These are phyloP conservation scores for Francoa sonchifolia DNA, from an alignment of 441 rosid species.

Conservation along the genomic window DNA sequence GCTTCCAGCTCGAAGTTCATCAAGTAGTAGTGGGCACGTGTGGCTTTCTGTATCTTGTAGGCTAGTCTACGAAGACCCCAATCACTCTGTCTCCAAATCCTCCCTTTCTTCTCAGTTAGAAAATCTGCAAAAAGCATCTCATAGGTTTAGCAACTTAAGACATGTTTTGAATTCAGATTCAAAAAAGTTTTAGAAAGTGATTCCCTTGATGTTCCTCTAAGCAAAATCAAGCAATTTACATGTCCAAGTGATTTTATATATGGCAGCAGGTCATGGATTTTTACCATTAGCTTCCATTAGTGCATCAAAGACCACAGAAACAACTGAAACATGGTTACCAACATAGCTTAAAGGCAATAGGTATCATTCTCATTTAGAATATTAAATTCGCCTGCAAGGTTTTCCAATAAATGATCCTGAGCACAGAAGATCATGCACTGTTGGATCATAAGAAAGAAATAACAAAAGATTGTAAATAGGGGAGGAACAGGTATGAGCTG, in stretches of 20 bases:
- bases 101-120: conserved; percentile 69
- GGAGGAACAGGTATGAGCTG: too few relatives aligned
- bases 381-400: too few relatives aligned
- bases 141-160: not conserved
- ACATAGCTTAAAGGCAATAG: too few relatives aligned
- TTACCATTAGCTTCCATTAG: not conserved
- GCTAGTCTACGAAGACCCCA: conserved; percentile 90
- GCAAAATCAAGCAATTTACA: conserved; percentile 1
- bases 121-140: conserved; percentile 36
- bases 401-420: too few relatives aligned
- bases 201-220: not conserved
- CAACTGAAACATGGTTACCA: too few relatives aligned
- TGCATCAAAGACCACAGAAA: not conserved
- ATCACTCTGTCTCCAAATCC: conserved; percentile 70
- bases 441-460: too few relatives aligned
- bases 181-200: not conserved
- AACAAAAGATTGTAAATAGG: too few relatives aligned
- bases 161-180: conserved; percentile 2
- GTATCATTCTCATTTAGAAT: too few relatives aligned
- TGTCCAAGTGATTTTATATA: not conserved
- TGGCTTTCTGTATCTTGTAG: conserved; percentile 72
- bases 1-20: conserved; percentile 92
- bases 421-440: too few relatives aligned
- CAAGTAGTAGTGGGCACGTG: conserved; percentile 62
- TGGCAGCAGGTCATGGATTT: too few relatives aligned